Conservation (phyloP, 331 rosid species). For the Dryas integrifolia region DNA sequence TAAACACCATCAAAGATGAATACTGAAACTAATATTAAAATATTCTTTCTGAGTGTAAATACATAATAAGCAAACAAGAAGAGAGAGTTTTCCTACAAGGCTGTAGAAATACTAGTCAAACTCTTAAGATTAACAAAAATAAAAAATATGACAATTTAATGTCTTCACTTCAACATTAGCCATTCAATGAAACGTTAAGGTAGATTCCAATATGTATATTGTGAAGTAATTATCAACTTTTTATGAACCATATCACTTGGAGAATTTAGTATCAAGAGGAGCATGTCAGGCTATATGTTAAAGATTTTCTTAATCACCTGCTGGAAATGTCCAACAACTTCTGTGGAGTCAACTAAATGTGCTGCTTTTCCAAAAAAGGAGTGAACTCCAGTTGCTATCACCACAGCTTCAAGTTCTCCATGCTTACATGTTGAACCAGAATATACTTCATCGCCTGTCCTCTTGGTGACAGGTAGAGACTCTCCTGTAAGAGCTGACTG, state of each 20-base stretch:
- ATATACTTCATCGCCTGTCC: slow-evolving; percentile 65
- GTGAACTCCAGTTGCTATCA: slow-evolving; percentile 81
- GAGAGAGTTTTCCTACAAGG: too few relatives aligned
- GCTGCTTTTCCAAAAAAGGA: slow-evolving; percentile 87
- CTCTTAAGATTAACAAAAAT: too few relatives aligned
- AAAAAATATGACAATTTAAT: too few relatives aligned
- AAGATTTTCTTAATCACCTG: slow-evolving; percentile 42
- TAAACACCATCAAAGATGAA: too few relatives aligned
- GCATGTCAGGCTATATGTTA: background rate
- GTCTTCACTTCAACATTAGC: too few relatives aligned
- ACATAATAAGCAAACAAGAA: too few relatives aligned
- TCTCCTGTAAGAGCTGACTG: slow-evolving; percentile 94
- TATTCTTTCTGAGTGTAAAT: too few relatives aligned
- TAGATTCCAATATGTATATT: background rate
- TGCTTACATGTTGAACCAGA: slow-evolving; percentile 87
- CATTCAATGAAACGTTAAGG: too few relatives aligned
- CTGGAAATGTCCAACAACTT: slow-evolving; percentile 79
- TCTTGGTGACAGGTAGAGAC: slow-evolving; percentile 80
- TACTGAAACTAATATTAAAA: too few relatives aligned
- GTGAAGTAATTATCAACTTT: background rate
- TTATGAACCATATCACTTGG: background rate
- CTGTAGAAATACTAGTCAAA: too few relatives aligned
- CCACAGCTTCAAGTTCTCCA: slow-evolving; percentile 88
- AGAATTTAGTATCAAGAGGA: slow-evolving; percentile 11
- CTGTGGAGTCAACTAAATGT: slow-evolving; percentile 68